Percentiles rank a stretch among this genome's conserved stretches.
Conservation (phyloP, 768 basidiomycete species). For the Russula lepida region DNA sequence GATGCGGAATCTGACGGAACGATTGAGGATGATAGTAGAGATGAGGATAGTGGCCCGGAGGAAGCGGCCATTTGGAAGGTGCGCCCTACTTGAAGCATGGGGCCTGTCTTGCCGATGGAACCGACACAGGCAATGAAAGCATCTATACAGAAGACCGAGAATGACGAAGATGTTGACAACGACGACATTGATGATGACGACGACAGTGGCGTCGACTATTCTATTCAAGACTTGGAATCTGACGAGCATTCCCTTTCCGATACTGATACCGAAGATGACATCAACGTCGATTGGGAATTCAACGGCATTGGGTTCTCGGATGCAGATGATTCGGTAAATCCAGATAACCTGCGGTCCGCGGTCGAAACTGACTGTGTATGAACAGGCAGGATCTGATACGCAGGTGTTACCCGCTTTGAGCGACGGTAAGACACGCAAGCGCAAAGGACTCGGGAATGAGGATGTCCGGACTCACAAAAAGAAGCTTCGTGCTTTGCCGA, state of each 20-base stretch:
- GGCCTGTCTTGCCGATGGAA: conserved; percentile 1
- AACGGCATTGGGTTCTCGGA: conserved; percentile 46
- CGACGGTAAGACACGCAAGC: conserved; percentile 32
- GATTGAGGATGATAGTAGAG: conserved; percentile 31
- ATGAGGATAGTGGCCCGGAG: conserved; percentile 39
- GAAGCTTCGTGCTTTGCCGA: conserved; percentile 60
- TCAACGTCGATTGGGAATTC: conserved; percentile 14
- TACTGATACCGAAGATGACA: conserved; percentile 20
- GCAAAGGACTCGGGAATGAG: conserved; percentile 35
- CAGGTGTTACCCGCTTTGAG: conserved; percentile 52
- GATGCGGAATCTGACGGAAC: conserved; percentile 30
- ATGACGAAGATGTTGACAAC: conserved; percentile 25
- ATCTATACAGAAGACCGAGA: conserved; percentile 55
- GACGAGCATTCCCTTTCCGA: conserved; percentile 31
- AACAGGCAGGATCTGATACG: conserved; percentile 41
- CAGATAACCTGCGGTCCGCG: conserved; percentile 45
- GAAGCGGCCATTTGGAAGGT: conserved; percentile 91
- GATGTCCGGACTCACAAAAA: conserved; percentile 47
- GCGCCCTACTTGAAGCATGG: conserved; percentile 13
- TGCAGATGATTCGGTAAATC: conserved; percentile 57
- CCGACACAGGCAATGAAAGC: conserved; percentile 72
- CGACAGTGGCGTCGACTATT: conserved; percentile 8
- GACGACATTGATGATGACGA: conserved; percentile 21
- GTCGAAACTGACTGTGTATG: conserved; percentile 49
- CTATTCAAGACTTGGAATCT: conserved; percentile 25